Evolutionary conservation across 192 early-diverging fungal genomes (phyloP), one percentile per base, ranked within the genome.

Genomic region (Podochytrium sp.): DNA sequence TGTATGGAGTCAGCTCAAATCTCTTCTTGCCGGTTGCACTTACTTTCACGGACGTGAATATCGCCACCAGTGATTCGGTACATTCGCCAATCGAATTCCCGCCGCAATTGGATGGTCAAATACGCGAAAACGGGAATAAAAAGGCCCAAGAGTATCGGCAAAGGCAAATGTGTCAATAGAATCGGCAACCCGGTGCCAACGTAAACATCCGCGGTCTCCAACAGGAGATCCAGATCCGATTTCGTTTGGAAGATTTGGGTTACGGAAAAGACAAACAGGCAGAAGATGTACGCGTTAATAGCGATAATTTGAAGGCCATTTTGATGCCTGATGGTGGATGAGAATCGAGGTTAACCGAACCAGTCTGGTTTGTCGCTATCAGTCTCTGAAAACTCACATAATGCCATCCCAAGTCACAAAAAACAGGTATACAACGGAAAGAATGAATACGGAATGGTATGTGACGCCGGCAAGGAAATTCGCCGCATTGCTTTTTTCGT

Each of bases 71-170:
- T 63, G 6, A 63, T 63, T 38, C 38, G 12, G 61, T 38, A 63
- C 20, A 30, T n/a, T 18, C 61, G 12, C 61, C 61, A 63, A 20
- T 37, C 61, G 38, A 63, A 63, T 38, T 63, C 61, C 16, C 18
- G 27, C 12, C 27, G 29, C 32, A 63, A 33, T 39, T 33, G 30
- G 55, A 37, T 37, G 12, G 61, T 39, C 18, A 63, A 37, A 40
- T 63, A 63, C 16, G 61, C 61, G 27, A 63, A 63, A n/a, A 39
- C 27, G 32, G 61, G 61, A 63, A 63, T 30, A 63, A 63, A 63
- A 1, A 63, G 10, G 37, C 61, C 61, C 1, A 63, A 18, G 20
- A 63, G 2, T 27, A 30, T 20, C 18, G 61, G 61, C 29, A 63
- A 37, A 20, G 38, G 32, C 30, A 63, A 37, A 20, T 63, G 61